phyloP scores from a whole-genome alignment of 495 filamentous ascomycete species.

The Penicillium silybi region DNA sequence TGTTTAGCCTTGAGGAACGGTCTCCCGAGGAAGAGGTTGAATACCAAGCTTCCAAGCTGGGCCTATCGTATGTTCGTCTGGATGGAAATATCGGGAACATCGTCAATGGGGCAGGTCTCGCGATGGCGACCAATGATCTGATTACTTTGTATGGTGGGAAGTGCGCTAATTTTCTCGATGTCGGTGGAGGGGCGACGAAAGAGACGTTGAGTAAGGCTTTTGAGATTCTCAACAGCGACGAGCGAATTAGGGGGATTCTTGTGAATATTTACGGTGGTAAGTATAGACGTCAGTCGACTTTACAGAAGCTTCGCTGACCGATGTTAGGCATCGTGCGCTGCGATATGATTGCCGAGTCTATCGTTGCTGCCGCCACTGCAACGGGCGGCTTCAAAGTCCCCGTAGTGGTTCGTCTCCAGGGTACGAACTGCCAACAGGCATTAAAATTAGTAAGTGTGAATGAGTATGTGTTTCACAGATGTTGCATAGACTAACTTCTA shows the following conservation, averaged over 20 bases:
- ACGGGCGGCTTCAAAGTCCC: conserved; percentile 24
- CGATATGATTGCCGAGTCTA: conserved; percentile 35
- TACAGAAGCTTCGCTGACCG: background rate
- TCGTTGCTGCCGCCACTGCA: conserved; percentile 20
- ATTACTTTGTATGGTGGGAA: conserved; percentile 23
- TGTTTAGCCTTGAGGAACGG: conserved; percentile 23
- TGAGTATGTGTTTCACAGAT: background rate
- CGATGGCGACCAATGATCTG: conserved; percentile 37
- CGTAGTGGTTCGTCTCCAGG: conserved; percentile 30
- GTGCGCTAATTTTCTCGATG: conserved; percentile 33
- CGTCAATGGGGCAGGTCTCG: conserved; percentile 33
- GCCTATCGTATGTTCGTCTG: conserved; percentile 28
- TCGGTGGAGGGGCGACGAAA: conserved; percentile 27
- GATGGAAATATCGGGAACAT: conserved; percentile 34
- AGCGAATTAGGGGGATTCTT: conserved; percentile 20
- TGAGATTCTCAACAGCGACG: conserved; percentile 22
- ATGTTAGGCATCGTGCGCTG: conserved; percentile 30
- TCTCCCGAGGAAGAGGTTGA: conserved; percentile 16
- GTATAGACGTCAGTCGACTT: background rate
- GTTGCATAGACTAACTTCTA: background rate
- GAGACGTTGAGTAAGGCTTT: conserved; percentile 27
- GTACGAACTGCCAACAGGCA: conserved; percentile 26
- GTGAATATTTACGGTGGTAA: conserved; percentile 34
- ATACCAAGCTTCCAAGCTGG: conserved; percentile 18
- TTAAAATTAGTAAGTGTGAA: conserved; percentile 18